These are phyloP conservation scores for Delonix regia DNA, from an alignment of 306 rosid species.

Conservation along the genomic window DNA sequence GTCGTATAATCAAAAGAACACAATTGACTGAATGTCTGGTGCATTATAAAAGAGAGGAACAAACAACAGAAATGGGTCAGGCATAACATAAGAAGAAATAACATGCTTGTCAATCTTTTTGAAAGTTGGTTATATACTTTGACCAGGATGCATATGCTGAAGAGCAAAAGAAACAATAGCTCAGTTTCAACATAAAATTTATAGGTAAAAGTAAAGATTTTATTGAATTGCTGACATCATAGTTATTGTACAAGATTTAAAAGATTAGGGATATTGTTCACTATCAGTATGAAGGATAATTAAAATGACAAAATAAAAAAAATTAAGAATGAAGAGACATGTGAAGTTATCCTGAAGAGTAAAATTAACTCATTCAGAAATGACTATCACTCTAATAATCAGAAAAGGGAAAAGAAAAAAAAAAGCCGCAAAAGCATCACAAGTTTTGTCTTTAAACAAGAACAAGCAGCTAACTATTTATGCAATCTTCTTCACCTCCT, in stretches of 20 bases:
- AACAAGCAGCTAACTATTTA: conserved; percentile 24
- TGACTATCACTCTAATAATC: conserved; percentile 17
- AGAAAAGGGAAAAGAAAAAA: conserved; percentile 5
- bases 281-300: conserved; percentile 2
- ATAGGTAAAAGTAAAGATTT: conserved; percentile 2
- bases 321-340: conserved; percentile 16
- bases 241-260: not conserved
- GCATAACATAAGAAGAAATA: not conserved
- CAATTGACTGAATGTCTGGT: conserved; percentile 96
- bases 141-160: not conserved
- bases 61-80: not conserved
- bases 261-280: not conserved
- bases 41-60: conserved; percentile 37
- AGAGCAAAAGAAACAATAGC: conserved; percentile 14
- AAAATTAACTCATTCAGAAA: conserved; percentile 3
- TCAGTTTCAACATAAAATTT: conserved; percentile 16
- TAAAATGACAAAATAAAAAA: conserved; percentile 10
- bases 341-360: conserved; percentile 1
- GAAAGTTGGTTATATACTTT: not conserved
- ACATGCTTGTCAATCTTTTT: not conserved
- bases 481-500: conserved; percentile 17
- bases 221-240: conserved; percentile 12
- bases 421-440: conserved; percentile 5
- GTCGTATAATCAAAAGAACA: conserved; percentile 79
- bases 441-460: conserved; percentile 23